These are phyloP conservation scores for Teratosphaeria gauchensis DNA, from an alignment of 2,329 filamentous ascomycete genomes.

Conservation along the genomic window DNA sequence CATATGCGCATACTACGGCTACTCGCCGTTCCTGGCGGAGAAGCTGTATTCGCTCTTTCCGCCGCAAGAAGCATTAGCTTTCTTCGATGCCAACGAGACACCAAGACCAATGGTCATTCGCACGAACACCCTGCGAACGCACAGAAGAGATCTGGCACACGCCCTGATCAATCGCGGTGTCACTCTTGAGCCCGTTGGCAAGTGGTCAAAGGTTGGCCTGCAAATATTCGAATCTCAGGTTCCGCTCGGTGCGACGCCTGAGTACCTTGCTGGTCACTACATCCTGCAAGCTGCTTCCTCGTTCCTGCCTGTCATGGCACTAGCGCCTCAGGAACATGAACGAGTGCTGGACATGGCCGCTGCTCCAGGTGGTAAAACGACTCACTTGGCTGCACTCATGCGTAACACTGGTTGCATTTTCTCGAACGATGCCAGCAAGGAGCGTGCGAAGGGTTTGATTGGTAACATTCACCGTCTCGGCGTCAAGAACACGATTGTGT, in stretches of 20 bases:
- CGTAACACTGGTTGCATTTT: constrained; percentile 94
- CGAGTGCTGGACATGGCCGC: constrained; percentile 90
- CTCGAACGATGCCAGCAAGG: constrained; percentile 92
- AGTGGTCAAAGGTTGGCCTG: constrained; percentile 96
- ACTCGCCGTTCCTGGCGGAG: constrained; percentile 87
- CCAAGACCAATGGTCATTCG: constrained; percentile 88
- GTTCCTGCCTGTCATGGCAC: constrained; percentile 94
- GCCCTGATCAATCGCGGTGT: constrained; percentile 92
- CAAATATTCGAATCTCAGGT: constrained; percentile 89
- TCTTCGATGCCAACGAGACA: constrained; percentile 98
- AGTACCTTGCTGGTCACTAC: constrained; percentile 95
- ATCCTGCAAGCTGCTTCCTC: constrained; percentile 95
- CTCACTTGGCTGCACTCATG: constrained; percentile 93
- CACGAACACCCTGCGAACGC: constrained; percentile 83
- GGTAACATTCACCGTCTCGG: constrained; percentile 95
- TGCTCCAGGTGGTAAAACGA: constrained; percentile 92
- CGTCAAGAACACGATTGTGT: constrained; percentile 87
- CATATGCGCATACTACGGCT: constrained; percentile 93
- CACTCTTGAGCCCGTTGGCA: constrained; percentile 89
- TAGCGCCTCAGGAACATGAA: constrained; percentile 88
- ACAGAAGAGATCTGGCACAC: constrained; percentile 73
- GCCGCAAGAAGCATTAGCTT: constrained; percentile 87
- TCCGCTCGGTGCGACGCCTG: constrained; percentile 85
- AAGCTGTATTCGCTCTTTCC: constrained; percentile 92
- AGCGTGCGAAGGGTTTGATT: constrained; percentile 90